phyloP scores from a whole-genome alignment of 352 stramenopile genomes.

The Pythium coloratum region DNA sequence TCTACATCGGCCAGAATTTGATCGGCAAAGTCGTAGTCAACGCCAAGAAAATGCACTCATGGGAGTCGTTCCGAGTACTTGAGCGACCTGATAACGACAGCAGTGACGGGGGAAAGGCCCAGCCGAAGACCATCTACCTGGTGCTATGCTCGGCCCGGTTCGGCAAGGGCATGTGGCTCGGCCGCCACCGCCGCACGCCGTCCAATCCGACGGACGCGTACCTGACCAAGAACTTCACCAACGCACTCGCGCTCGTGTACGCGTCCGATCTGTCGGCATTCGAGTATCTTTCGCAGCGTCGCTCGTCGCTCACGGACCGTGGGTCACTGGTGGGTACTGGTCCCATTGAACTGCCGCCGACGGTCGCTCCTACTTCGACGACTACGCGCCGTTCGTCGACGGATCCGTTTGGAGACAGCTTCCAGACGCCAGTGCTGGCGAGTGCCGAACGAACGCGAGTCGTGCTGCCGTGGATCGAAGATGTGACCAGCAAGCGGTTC shows the following conservation, averaged over 20 bases:
- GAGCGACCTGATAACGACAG: conserved; percentile 33
- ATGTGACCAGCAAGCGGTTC: conserved; percentile 35
- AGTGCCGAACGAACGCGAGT: conserved; percentile 34
- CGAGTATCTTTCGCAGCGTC: conserved; percentile 21
- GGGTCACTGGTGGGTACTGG: conserved; percentile 6
- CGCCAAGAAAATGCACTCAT: conserved; percentile 67
- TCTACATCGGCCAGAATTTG: conserved; percentile 78
- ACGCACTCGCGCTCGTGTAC: conserved; percentile 66
- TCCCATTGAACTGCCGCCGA: conserved; percentile 3
- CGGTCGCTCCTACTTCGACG: background rate
- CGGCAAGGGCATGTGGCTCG: conserved; percentile 81
- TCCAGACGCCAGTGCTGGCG: conserved; percentile 46
- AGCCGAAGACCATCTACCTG: conserved; percentile 47
- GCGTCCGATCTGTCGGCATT: conserved; percentile 67
- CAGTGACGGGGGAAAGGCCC: conserved; percentile 19
- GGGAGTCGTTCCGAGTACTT: conserved; percentile 75
- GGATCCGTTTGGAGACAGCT: conserved; percentile 33
- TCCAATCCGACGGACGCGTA: conserved; percentile 38
- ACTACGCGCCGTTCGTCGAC: conserved; percentile 2
- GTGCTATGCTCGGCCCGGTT: conserved; percentile 78
- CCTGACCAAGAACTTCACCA: conserved; percentile 71
- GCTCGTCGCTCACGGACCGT: background rate
- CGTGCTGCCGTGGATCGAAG: conserved; percentile 53
- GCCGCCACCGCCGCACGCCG: conserved; percentile 38
- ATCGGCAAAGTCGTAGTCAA: conserved; percentile 57